Evolutionary conservation across 345 rosid genomes (phyloP).

Genomic region (Brassica cretica): DNA sequence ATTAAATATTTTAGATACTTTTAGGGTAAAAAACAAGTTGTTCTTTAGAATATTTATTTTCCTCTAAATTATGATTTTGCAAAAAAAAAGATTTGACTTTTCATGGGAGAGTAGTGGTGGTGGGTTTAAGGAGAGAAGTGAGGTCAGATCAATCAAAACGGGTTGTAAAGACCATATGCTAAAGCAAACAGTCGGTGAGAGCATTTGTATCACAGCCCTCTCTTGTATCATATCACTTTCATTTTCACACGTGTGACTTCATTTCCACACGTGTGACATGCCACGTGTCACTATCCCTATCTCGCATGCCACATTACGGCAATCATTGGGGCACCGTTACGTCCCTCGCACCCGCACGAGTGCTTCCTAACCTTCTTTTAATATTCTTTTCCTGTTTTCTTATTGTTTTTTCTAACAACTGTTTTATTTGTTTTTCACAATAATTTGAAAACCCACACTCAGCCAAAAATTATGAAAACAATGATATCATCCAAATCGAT

Average conservation of each 20-base stretch:
- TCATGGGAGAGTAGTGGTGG: neutral
- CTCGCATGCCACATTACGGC: constrained; percentile 39
- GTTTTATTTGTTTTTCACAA: neutral
- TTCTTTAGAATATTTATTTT: too few relatives aligned
- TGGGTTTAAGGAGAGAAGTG: neutral
- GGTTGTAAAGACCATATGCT: neutral
- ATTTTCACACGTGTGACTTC: constrained; percentile 31
- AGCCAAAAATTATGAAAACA: neutral
- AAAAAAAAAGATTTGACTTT: neutral
- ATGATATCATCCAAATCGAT: neutral
- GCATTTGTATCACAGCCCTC: constrained; percentile 37
- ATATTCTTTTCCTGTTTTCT: neutral
- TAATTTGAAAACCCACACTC: neutral
- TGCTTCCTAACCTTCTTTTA: constrained; percentile 21
- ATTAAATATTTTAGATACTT: too few relatives aligned
- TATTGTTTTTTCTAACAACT: neutral
- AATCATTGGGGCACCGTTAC: constrained; percentile 46
- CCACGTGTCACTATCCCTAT: constrained; percentile 34
- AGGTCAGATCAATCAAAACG: neutral
- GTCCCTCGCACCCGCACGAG: constrained; percentile 41
- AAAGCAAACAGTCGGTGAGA: constrained; percentile 34
- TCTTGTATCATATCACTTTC: constrained; percentile 11
- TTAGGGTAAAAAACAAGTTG: too few relatives aligned
- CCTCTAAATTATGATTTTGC: too few relatives aligned
- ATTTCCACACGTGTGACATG: constrained; percentile 30